Conservation (phyloP, 345 rosid genomes). For the Arabis alpina region DNA sequence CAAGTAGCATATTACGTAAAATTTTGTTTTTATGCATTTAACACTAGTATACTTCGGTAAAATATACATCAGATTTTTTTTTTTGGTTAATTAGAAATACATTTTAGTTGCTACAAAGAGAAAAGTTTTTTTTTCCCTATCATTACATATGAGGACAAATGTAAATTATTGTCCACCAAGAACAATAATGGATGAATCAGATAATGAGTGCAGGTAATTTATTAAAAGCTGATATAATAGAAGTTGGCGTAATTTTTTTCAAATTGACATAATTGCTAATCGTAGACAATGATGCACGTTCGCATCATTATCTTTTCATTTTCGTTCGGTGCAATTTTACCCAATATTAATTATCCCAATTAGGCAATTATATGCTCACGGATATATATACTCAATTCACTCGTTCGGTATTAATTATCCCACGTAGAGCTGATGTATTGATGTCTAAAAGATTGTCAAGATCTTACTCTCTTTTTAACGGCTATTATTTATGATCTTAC, state of each 20-base stretch:
- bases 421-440: neutral
- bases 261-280: conserved; percentile 36
- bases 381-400: conserved; percentile 18
- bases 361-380: conserved; percentile 40
- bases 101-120: neutral
- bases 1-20: neutral
- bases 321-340: conserved; percentile 39
- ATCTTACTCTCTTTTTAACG: conserved; percentile 21
- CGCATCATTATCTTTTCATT: conserved; percentile 33
- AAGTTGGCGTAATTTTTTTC: conserved; percentile 23
- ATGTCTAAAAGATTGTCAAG: conserved; percentile 10
- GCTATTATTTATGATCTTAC: conserved; percentile 10
- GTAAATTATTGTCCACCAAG: conserved; percentile 39
- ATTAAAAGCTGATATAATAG: conserved; percentile 30
- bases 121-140: neutral
- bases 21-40: neutral
- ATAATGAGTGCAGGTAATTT: conserved; percentile 34
- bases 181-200: conserved; percentile 40
- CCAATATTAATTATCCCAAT: conserved; percentile 5
- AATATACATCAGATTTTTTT: neutral
- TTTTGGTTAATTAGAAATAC: neutral
- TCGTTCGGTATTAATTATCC: neutral
- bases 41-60: neutral
- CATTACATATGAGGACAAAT: conserved; percentile 36
- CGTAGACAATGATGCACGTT: conserved; percentile 37